phyloP scores from a whole-genome alignment of 2,329 filamentous ascomycete species.

The Venturia aucupariae region DNA sequence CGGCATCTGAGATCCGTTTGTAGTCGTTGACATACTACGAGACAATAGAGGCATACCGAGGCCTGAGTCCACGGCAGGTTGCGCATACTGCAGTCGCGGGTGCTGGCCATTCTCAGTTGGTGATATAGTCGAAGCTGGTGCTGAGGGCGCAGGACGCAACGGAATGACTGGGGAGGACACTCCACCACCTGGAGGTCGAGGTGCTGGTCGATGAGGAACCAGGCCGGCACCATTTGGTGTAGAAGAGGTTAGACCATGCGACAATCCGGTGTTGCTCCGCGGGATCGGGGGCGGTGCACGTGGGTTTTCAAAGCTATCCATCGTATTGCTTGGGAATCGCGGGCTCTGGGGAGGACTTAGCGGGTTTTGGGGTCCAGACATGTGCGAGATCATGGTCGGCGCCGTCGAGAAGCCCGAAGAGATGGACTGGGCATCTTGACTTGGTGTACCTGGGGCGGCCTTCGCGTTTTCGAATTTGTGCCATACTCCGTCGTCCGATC shows the following conservation, averaged over 20 bases:
- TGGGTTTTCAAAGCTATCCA: constrained; percentile 91
- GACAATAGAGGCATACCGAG: constrained; percentile 19
- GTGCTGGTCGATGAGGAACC: constrained; percentile 75
- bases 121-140: constrained; percentile 24
- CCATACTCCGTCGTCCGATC: constrained; percentile 77
- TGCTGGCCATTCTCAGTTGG: constrained; percentile 25
- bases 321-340: constrained; percentile 69
- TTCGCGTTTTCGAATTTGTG: constrained; percentile 93
- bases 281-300: constrained; percentile 87
- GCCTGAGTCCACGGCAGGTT: constrained; percentile 28
- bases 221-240: constrained; percentile 39
- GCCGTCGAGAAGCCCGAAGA: constrained; percentile 18
- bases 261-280: constrained; percentile 28
- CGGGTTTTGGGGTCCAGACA: constrained; percentile 36
- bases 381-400: constrained; percentile 22
- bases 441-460: constrained; percentile 20
- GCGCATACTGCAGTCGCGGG: constrained; percentile 33
- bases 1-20: constrained; percentile 33
- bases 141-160: constrained; percentile 47
- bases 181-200: constrained; percentile 62
- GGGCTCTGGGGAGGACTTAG: constrained; percentile 75
- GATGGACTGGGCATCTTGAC: constrained; percentile 35
- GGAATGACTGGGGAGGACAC: constrained; percentile 40
- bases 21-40: constrained; percentile 24
- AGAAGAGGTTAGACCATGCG: constrained; percentile 29